Conservation (phyloP, 2,329 filamentous ascomycete genomes). For the Teratosphaeria viscida region DNA sequence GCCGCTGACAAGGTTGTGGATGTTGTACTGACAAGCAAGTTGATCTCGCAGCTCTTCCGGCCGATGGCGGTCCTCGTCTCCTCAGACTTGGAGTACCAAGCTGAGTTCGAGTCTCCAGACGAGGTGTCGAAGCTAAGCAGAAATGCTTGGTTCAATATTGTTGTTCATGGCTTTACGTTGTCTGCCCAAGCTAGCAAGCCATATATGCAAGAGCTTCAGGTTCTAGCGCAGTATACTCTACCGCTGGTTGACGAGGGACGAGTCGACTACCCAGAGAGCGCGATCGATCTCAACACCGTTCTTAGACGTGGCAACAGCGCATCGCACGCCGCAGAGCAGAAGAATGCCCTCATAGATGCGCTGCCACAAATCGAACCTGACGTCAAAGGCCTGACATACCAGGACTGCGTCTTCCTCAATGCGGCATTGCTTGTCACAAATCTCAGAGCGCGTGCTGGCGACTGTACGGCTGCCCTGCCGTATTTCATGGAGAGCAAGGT, state of each 20-base stretch:
- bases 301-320: conserved; percentile 75
- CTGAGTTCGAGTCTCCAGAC: conserved; percentile 39
- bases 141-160: conserved; percentile 97
- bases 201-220: conserved; percentile 64
- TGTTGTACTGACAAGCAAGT: conserved; percentile 68
- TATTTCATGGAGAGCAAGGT: conserved; percentile 94
- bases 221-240: conserved; percentile 78
- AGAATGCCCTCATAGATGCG: conserved; percentile 62
- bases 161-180: conserved; percentile 79
- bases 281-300: conserved; percentile 92
- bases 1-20: conserved; percentile 39
- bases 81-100: conserved; percentile 37
- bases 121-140: conserved; percentile 51
- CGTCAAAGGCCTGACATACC: conserved; percentile 73
- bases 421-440: conserved; percentile 83
- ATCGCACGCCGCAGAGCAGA: conserved; percentile 69
- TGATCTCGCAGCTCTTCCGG: conserved; percentile 78
- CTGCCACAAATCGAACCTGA: conserved; percentile 68
- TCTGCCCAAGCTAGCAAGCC: conserved; percentile 62
- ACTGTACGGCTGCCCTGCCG: conserved; percentile 77
- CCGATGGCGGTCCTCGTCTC: conserved; percentile 82
- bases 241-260: conserved; percentile 81
- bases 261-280: conserved; percentile 83
- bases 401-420: conserved; percentile 85
- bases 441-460: conserved; percentile 72